Conservation (phyloP, 1,284 basidiomycete species). For the Earliella scabrosa region DNA sequence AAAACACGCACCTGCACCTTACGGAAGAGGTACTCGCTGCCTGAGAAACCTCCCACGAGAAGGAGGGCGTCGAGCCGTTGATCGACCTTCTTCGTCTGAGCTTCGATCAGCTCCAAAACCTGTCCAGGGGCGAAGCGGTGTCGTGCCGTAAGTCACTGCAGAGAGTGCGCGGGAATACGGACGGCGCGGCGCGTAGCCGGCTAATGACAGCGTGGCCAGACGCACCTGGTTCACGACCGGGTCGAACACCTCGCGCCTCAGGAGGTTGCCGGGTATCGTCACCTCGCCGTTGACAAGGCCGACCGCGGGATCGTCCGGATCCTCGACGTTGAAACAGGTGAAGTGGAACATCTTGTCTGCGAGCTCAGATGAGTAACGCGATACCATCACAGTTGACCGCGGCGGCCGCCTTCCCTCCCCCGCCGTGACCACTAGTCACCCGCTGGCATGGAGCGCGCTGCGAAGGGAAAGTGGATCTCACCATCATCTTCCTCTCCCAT, state of each 20-base stretch:
- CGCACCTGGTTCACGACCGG: conserved; percentile 75
- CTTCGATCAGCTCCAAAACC: conserved; percentile 77
- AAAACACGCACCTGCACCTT: conserved; percentile 62
- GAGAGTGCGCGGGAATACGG: conserved; percentile 17
- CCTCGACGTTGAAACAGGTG: conserved; percentile 80
- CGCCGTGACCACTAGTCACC: not conserved
- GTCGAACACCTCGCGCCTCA: conserved; percentile 80
- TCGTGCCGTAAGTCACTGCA: conserved; percentile 14
- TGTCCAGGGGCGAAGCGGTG: conserved; percentile 35
- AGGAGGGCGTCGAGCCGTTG: conserved; percentile 76
- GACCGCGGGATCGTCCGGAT: conserved; percentile 72
- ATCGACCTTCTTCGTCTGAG: conserved; percentile 66
- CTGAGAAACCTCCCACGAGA: conserved; percentile 85
- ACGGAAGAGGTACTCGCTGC: conserved; percentile 78
- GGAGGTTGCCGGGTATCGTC: conserved; percentile 74
- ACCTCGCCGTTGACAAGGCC: conserved; percentile 81
- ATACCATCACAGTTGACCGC: not conserved
- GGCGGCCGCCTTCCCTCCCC: not conserved
- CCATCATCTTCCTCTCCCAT: conserved; percentile 74
- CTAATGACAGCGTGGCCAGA: conserved; percentile 12
- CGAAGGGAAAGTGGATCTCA: conserved; percentile 39
- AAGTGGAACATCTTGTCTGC: conserved; percentile 82
- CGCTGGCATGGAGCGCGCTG: conserved; percentile 3
- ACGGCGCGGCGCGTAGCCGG: conserved; percentile 12
- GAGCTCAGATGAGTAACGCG: conserved; percentile 12